Conservation (phyloP, 495 filamentous ascomycete species). For the Glarea lozoyensis region DNA sequence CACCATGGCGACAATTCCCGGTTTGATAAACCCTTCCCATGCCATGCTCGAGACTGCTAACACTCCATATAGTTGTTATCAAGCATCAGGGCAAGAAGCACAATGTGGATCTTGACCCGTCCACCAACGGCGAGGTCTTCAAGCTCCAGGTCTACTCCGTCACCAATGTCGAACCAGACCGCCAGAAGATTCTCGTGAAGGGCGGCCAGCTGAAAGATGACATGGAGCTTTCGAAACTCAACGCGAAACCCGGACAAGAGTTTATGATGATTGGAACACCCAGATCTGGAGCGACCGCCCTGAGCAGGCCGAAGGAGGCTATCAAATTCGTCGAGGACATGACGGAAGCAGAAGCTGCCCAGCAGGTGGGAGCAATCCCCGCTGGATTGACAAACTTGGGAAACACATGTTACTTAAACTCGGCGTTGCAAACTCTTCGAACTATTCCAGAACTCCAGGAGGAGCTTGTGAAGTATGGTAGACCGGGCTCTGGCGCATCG, state of each 20-base stretch:
- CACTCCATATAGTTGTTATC: slow-evolving; percentile 59
- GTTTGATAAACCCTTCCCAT: slow-evolving; percentile 28
- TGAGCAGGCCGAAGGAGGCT: slow-evolving; percentile 70
- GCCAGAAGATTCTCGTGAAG: slow-evolving; percentile 92
- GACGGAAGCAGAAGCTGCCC: slow-evolving; percentile 88
- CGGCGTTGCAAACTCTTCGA: slow-evolving; percentile 81
- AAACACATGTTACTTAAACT: slow-evolving; percentile 98
- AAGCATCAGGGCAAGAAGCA: slow-evolving; percentile 93
- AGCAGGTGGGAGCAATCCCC: slow-evolving; percentile 71
- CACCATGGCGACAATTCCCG: slow-evolving; percentile 54
- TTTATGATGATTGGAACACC: slow-evolving; percentile 98
- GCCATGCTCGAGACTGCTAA: background rate
- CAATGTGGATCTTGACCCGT: slow-evolving; percentile 82
- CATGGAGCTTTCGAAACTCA: slow-evolving; percentile 70
- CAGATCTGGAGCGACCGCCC: slow-evolving; percentile 34
- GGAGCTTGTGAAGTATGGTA: slow-evolving; percentile 58
- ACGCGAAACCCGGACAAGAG: slow-evolving; percentile 73
- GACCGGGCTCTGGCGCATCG: slow-evolving; percentile 43
- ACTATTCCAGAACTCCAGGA: slow-evolving; percentile 87
- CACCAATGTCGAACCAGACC: slow-evolving; percentile 90
- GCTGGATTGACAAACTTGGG: slow-evolving; percentile 88
- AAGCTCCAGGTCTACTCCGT: slow-evolving; percentile 93
- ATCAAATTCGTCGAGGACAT: slow-evolving; percentile 94
- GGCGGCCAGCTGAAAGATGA: slow-evolving; percentile 95
- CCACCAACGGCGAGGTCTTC: slow-evolving; percentile 80